Conservation (phyloP, 768 basidiomycete genomes). For the Boletus edulis region DNA sequence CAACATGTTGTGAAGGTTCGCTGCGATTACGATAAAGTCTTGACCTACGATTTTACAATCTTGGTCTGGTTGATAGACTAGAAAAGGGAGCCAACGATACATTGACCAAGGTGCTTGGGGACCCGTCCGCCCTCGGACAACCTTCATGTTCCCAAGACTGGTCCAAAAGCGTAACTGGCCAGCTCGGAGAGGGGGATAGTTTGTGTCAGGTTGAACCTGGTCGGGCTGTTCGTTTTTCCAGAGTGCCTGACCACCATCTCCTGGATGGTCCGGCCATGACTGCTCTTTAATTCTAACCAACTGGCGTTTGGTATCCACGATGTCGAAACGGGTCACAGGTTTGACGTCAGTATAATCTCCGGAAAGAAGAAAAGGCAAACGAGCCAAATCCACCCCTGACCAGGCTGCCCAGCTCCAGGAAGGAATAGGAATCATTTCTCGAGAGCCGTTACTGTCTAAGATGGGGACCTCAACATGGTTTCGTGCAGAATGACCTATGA, state of each 20-base stretch:
- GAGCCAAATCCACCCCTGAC: background rate
- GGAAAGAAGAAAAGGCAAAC: background rate
- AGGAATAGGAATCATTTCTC: slow-evolving; percentile 5
- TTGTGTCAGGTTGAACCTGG: background rate
- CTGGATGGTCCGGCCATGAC: background rate
- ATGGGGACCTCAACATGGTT: background rate
- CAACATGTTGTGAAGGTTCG: background rate
- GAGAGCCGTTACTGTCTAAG: background rate
- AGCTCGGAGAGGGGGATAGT: background rate
- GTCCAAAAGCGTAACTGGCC: slow-evolving; percentile 20
- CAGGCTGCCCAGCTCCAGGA: slow-evolving; percentile 18
- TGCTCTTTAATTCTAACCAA: too few species aligned
- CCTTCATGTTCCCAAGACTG: slow-evolving; percentile 1
- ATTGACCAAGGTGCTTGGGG: too few species aligned
- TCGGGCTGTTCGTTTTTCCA: background rate
- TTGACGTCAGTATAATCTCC: too few species aligned
- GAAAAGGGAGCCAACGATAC: too few species aligned
- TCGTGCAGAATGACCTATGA: background rate
- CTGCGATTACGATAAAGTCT: slow-evolving; percentile 14
- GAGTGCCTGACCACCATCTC: background rate
- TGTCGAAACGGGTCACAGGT: slow-evolving; percentile 5
- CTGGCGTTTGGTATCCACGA: background rate
- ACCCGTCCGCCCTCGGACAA: too few species aligned
- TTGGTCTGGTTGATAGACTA: too few species aligned
- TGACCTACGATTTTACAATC: too few species aligned